Evolutionary conservation across 176 grass and related monocot genomes (phyloP), one percentile per base, ranked within the genome.

Genomic region (Chloris gayana): DNA sequence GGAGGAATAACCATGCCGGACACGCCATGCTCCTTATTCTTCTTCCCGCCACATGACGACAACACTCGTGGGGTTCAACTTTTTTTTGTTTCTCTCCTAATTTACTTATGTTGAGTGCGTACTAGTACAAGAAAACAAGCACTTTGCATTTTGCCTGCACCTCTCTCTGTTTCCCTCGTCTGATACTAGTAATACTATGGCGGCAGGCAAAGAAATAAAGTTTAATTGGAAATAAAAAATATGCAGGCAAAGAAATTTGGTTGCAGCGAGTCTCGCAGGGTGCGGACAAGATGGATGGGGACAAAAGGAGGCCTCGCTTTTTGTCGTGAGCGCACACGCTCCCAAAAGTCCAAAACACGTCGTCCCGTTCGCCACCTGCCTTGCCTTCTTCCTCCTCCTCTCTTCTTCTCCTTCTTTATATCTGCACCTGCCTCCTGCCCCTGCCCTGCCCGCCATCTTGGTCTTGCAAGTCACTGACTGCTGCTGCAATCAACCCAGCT

Each of bases 291-390:
- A 41, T 59, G 75, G 71, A 66, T 84, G 76, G 25, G 64, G 92
- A 93, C 93, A 93, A 93, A 91, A 85, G 19, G 54, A 26, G 77
- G 70, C 39, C 80, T 81, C 61, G 58, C 59, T 42, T 75, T 46
- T 93, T 86, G 85, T 89, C 82, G 78, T 64, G 26, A 63, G 14
- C 38, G 31, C 62, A 9, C 58, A 13, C 60, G 10, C 64, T 24
- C 17, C 57, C 38, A 82, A 84, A 88, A 79, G 29, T 79, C 76
- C 72, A 64, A 71, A 64, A 29, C 80, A 3, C 18, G 1, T 39
- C 45, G 34, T 67, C 35, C 25, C 22, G 6, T 49, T 30, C 7
- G 34, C 24, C 21, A 4, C 13, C 57, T 59, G 46, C 81, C 19
- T 33, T 29, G 35, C 35, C 45, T 1, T 27, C 59, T 63, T 15